Percentiles rank a stretch among this genome's conserved stretches.
These are phyloP conservation scores for Rhodotorula sp. DNA, from an alignment of 1,284 basidiomycete genomes.

Conservation along the genomic window DNA sequence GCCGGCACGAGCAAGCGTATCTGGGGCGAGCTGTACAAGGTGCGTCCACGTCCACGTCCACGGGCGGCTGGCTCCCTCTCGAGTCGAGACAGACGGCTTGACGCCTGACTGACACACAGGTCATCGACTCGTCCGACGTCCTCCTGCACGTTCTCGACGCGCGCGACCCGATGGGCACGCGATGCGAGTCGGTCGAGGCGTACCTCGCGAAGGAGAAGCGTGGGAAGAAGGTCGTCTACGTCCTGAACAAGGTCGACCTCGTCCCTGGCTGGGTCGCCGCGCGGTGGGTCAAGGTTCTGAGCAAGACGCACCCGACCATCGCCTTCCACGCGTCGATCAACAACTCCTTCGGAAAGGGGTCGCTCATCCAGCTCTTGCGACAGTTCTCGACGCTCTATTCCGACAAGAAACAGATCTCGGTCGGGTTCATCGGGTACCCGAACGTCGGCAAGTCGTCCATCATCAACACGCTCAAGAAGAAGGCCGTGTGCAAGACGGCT, in stretches of 20 bases:
- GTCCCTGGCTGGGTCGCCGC: constrained; percentile 99
- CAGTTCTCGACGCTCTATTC: constrained; percentile 97
- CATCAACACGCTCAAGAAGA: constrained; percentile 98
- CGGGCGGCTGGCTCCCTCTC: background rate
- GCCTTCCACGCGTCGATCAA: constrained; percentile 99
- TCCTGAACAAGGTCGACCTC: constrained; percentile 98
- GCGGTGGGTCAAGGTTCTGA: constrained; percentile 94
- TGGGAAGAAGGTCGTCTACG: constrained; percentile 93
- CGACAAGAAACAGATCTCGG: constrained; percentile 99
- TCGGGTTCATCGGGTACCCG: constrained; percentile 97
- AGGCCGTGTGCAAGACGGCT: constrained; percentile 95
- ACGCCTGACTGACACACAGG: constrained; percentile 47
- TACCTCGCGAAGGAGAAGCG: constrained; percentile 94
- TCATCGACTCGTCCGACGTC: constrained; percentile 97
- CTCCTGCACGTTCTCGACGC: constrained; percentile 95
- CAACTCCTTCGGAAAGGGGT: constrained; percentile 98
- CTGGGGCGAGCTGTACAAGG: constrained; percentile 96
- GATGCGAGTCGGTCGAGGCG: constrained; percentile 92
- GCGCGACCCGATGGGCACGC: constrained; percentile 92
- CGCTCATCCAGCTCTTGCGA: constrained; percentile 91
- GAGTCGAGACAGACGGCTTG: too few relatives aligned
- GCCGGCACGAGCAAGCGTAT: constrained; percentile 86
- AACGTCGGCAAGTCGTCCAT: constrained; percentile 97
- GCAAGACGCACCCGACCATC: constrained; percentile 89
- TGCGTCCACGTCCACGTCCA: background rate